Base-by-base conservation (phyloP, 495 filamentous ascomycete genomes). In the Haplographium delicatum region DNA sequence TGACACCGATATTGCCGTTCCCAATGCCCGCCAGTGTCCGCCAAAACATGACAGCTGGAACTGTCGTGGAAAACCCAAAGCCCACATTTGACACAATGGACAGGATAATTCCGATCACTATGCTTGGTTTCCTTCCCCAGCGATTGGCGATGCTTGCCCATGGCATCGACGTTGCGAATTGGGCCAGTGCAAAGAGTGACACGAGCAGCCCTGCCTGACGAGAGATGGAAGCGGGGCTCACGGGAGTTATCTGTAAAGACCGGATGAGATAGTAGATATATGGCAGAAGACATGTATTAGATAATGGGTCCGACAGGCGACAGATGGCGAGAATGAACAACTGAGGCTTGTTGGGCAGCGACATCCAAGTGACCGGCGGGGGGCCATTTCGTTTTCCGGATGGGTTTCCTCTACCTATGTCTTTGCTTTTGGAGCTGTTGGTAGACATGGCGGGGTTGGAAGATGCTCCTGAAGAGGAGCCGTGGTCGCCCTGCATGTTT, bases 1-100 rank as follows among this genome's bases (percentile, higher is more conserved):
- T 82, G 28, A 90, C 84, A 0, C 86, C 85, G 2, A 88, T 80
- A 54, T 89, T 93, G 0, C 86, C 88, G 61, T 88, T 89, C 52
- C 82, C 73, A 0, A 81, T 63, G 0, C 89, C 89, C 3, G 80
- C 85, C 5, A 93, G 60, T 5, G 79, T 68, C 45, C 88, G 66
- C 52, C 85, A 89, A 30, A 75, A 66, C 34, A 93, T 68, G 5
- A 88, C 82, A 26, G 82, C 64, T 68, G 78, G 82, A 46, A 89
- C 83, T 39, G 78, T 88, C 2, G 73, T 68, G 5, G 86, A 79
- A 53, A 93, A 75, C 2, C 88, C 88, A 22, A 93, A 87, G 0
- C 86, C 67, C 15, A 89, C 65, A 33, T 88, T 75, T 1, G 86
- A 86, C 30, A 83, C 47, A 47, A 85, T 75, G 2, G 85, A 86